These are phyloP conservation scores for Pulveroboletus sp. DNA, from an alignment of 768 basidiomycete species.

Conservation along the genomic window DNA sequence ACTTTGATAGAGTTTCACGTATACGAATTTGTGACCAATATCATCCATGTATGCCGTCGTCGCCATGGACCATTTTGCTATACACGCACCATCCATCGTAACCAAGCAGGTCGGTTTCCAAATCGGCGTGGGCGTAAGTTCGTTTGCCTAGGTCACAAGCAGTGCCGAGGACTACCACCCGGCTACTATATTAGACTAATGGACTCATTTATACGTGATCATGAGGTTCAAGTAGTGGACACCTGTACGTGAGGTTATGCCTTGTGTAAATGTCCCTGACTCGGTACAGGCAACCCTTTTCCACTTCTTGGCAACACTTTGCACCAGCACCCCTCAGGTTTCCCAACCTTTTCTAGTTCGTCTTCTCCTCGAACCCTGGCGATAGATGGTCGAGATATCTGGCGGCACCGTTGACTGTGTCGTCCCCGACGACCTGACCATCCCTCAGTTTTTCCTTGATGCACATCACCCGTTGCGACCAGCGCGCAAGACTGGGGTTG, in stretches of 20 bases:
- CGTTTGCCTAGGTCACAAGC: too few species aligned
- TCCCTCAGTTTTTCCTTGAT: constrained; percentile 65
- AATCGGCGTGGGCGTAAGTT: too few species aligned
- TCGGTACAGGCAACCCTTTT: too few species aligned
- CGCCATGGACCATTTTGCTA: too few species aligned
- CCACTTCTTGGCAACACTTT: not conserved
- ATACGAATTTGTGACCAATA: not conserved
- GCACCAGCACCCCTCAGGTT: not conserved
- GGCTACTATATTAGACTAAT: too few species aligned
- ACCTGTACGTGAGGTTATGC: not conserved
- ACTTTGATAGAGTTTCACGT: constrained; percentile 21
- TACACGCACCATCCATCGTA: too few species aligned
- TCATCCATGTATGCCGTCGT: too few species aligned
- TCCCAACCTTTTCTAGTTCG: too few species aligned
- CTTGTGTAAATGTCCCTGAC: not conserved
- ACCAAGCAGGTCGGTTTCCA: too few species aligned
- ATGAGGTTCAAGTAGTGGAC: too few species aligned
- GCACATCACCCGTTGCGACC: constrained; percentile 42
- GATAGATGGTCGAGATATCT: constrained; percentile 25
- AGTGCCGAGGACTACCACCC: too few species aligned
- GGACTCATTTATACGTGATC: too few species aligned
- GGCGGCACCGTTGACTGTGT: constrained; percentile 30
- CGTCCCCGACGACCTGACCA: constrained; percentile 59
- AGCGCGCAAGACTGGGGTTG: constrained; percentile 38
- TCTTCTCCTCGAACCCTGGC: not conserved